Conservation (phyloP, 1,139 yeast genomes). For the Nakaseomyces delphensis region DNA sequence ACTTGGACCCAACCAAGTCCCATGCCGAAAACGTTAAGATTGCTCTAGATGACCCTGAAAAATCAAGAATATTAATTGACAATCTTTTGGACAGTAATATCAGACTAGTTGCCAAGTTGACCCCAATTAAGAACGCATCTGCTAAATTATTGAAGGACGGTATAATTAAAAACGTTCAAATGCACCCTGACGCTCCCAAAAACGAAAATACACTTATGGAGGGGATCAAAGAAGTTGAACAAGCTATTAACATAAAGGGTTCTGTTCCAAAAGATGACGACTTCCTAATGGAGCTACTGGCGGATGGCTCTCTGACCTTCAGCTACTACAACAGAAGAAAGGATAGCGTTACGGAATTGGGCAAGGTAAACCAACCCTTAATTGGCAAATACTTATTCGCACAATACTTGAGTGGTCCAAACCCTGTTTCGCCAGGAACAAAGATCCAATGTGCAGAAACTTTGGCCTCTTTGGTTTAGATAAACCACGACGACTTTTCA, state of each 20-base stretch:
- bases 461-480: constrained; percentile 39
- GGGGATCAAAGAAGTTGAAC: constrained; percentile 7
- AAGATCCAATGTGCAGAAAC: constrained; percentile 23
- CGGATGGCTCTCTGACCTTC: constrained; percentile 38
- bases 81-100: constrained; percentile 48
- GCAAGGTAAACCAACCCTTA: constrained; percentile 41
- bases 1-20: constrained; percentile 20
- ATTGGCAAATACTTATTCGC: constrained; percentile 43
- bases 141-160: constrained; percentile 81
- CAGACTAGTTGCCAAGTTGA: constrained; percentile 57
- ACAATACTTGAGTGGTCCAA: constrained; percentile 47
- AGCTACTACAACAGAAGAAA: constrained; percentile 34
- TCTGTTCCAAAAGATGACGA: constrained; percentile 9
- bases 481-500: not conserved
- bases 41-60: constrained; percentile 48
- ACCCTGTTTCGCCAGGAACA: constrained; percentile 40
- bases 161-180: constrained; percentile 39
- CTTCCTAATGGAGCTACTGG: constrained; percentile 39
- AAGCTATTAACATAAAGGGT: constrained; percentile 7
- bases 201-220: constrained; percentile 3
- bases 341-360: constrained; percentile 33
- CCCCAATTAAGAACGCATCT: constrained; percentile 80
- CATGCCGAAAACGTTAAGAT: constrained; percentile 42
- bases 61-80: constrained; percentile 45
- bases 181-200: constrained; percentile 5